Evolutionary conservation across 2,329 filamentous ascomycete genomes (phyloP).

Genomic region (Beauveria sp.): DNA sequence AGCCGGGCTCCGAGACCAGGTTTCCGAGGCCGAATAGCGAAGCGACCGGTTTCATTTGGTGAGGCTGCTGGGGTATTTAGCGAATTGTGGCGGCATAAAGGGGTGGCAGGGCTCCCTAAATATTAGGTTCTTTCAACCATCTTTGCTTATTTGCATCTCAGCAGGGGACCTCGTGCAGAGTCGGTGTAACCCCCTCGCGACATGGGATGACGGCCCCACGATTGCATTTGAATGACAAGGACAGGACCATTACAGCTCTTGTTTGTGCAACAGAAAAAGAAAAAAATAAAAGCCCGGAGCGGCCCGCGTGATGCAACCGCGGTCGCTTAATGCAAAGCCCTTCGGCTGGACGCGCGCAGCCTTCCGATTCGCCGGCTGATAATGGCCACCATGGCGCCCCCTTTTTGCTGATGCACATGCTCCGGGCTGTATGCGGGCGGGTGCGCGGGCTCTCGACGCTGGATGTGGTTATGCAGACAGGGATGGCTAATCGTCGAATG

Average conservation of each 20-base stretch:
- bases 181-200: background rate
- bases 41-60: background rate
- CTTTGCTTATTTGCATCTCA: background rate
- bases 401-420: background rate
- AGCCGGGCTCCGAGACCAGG: too few relatives aligned
- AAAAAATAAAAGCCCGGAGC: background rate
- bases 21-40: background rate
- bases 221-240: background rate
- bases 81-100: constrained; percentile 5
- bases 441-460: background rate
- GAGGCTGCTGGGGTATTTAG: background rate
- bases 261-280: background rate
- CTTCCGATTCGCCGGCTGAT: background rate
- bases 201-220: background rate
- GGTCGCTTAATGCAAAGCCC: background rate
- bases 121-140: too few relatives aligned
- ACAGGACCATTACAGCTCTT: background rate
- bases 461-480: background rate
- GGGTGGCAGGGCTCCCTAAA: background rate
- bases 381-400: background rate
- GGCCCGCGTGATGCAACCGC: background rate
- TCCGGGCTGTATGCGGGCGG: background rate
- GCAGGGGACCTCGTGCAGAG: background rate
- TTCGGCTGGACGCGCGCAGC: background rate
- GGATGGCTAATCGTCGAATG: background rate